Evolutionary conservation across 768 basidiomycete genomes (phyloP).

Genomic region (Dendrothele bispora): DNA sequence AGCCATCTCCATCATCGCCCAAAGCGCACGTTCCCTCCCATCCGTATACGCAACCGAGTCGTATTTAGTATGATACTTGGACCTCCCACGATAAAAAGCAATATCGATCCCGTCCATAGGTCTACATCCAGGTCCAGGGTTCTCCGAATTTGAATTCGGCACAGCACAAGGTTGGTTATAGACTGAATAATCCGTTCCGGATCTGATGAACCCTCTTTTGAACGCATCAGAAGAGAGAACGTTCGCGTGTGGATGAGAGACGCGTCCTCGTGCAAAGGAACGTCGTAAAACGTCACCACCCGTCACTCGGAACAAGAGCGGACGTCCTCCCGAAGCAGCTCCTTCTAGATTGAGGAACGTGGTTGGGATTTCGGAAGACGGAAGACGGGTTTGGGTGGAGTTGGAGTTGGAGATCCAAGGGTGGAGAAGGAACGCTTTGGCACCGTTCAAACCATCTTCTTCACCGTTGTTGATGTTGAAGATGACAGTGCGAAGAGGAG

Average conservation of each 20-base stretch:
- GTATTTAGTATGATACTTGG: conserved; percentile 74
- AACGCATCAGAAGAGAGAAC: conserved; percentile 72
- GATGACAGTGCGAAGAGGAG: conserved; percentile 59
- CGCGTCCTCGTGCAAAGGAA: conserved; percentile 44
- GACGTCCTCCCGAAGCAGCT: conserved; percentile 76
- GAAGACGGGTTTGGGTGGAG: background rate
- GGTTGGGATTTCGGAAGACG: no score
- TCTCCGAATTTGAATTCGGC: background rate
- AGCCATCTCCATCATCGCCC: conserved; percentile 77
- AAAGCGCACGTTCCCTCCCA: conserved; percentile 58
- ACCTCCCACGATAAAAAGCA: conserved; percentile 75
- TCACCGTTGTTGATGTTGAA: conserved; percentile 90
- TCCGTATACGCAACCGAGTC: conserved; percentile 63
- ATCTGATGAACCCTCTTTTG: conserved; percentile 60
- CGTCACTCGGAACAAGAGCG: conserved; percentile 74
- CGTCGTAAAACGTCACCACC: conserved; percentile 56
- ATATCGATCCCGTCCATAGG: conserved; percentile 73
- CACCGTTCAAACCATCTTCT: conserved; percentile 75
- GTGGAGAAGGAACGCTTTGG: conserved; percentile 67
- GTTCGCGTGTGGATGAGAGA: conserved; percentile 72
- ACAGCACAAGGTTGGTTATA: conserved; percentile 36
- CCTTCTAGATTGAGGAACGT: conserved; percentile 84
- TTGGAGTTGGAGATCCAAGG: conserved; percentile 47
- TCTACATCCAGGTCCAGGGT: conserved; percentile 27
- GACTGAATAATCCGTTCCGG: conserved; percentile 72